Percentiles rank a stretch among this genome's conserved stretches.
Evolutionary conservation across 306 rosid species (phyloP).

Genomic region (Sesbania bispinosa): DNA sequence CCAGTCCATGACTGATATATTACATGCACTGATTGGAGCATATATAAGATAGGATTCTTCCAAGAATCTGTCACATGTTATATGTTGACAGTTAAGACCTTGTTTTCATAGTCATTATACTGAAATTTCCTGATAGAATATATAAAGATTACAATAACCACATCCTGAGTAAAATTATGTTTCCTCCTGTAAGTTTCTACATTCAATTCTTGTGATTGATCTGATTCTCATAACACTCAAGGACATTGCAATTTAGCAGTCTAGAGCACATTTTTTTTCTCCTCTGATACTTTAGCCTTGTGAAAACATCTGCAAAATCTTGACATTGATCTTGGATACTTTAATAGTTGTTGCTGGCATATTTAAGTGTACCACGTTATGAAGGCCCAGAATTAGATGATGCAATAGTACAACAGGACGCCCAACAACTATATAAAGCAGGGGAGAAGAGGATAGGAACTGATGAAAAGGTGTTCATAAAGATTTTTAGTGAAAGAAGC

Average conservation of each 20-base stretch:
- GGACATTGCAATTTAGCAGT: neutral
- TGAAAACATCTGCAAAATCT: neutral
- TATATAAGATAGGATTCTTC: too few species aligned
- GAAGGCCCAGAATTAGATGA: constrained; percentile 68
- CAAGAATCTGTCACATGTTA: too few species aligned
- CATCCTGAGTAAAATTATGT: too few species aligned
- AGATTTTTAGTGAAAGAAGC: constrained; percentile 63
- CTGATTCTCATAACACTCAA: neutral
- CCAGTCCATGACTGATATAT: too few species aligned
- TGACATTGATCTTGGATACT: neutral
- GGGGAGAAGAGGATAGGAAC: constrained; percentile 47
- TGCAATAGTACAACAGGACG: constrained; percentile 31
- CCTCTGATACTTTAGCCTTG: neutral
- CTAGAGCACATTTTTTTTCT: too few species aligned
- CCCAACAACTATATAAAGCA: constrained; percentile 28
- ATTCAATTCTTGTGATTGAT: neutral
- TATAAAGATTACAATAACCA: too few species aligned
- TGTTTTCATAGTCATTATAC: too few species aligned
- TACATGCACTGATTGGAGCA: too few species aligned
- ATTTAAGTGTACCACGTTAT: constrained; percentile 48
- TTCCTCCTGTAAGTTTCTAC: neutral
- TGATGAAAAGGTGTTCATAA: constrained; percentile 48
- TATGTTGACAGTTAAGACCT: too few species aligned
- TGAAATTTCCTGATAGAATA: too few species aligned
- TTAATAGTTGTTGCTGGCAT: constrained; percentile 56